Evolutionary conservation across 495 filamentous ascomycete genomes (phyloP), one percentile per base, ranked within the genome.

Genomic region (Jackrogersella minutella): DNA sequence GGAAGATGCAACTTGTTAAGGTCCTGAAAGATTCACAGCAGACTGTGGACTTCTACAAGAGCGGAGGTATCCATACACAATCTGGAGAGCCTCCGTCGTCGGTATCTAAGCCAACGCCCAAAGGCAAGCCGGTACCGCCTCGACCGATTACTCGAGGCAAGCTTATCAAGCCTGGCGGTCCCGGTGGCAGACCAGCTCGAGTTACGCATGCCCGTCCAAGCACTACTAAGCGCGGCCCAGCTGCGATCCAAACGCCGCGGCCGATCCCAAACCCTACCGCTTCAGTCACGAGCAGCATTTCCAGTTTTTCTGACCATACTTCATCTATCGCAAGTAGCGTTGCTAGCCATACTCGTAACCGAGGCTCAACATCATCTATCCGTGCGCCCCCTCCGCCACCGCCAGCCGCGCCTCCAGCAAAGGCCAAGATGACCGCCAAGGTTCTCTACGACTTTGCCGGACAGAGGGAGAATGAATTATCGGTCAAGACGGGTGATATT

Each of bases 61-160:
- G 91, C 66, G 88, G 91, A 57, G 88, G 89, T 8, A 88, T 99
- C 58, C 96, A 97, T 72, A 96, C 93, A 1, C 86, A 86, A 22
- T 87, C 81, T 47, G 96, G 96, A 50, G 92, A 98, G 74, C 87
- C 91, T 28, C 81, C 93, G 5, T 92, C 85, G 72, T 96, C 92
- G 0, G 84, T 90, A 6, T 97, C 93, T 1, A 88, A 81, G 57
- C 93, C 91, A 22, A 95, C 91, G 19, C 96, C 96, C 3, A 91
- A 91, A 73, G 85, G 87, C 43, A 96, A 92, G 75, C 91, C 88
- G 16, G 84, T 97, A 17, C 86, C 92, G 26, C 90, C 91, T 3
- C 90, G 93, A 71, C 93, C 96, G 8, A 96, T 99, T 70, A 97
- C 92, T 2, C 85, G 83, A 57, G 95, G 95, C 53, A 95, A 94